These are phyloP conservation scores for Platanthera guangdongensis DNA, from an alignment of 106 monocot genomes.

Conservation along the genomic window DNA sequence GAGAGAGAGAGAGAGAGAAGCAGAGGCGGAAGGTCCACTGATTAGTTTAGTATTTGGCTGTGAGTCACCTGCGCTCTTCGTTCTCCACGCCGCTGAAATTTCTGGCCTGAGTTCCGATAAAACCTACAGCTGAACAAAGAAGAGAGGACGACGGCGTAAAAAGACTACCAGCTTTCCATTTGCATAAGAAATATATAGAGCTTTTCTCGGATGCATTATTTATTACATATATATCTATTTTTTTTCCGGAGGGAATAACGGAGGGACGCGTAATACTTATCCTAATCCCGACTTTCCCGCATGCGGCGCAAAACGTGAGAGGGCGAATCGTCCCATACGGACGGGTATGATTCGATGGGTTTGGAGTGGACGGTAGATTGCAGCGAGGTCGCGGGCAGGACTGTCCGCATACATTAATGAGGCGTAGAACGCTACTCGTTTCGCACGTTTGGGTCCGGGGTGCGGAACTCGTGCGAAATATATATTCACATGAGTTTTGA, in stretches of 20 bases:
- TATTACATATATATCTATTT: neutral
- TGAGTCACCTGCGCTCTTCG: neutral
- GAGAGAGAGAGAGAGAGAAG: neutral
- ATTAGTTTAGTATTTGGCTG: neutral
- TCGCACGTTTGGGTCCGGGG: constrained; percentile 1
- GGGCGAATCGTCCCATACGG: neutral
- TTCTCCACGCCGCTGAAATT: neutral
- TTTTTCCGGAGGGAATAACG: neutral
- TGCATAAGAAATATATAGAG: too few relatives aligned
- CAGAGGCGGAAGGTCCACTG: constrained; percentile 2
- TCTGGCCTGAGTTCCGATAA: neutral
- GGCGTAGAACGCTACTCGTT: neutral
- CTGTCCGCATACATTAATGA: neutral
- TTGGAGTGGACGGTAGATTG: neutral
- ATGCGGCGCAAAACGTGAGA: neutral
- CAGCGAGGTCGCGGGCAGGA: neutral
- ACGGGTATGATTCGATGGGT: neutral
- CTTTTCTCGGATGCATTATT: neutral
- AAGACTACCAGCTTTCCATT: too few relatives aligned
- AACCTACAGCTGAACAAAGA: neutral
- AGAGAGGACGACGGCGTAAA: neutral
- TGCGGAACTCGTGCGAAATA: too few relatives aligned
- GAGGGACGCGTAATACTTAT: neutral
- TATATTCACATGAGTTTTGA: too few relatives aligned
- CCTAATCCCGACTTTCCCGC: neutral